Evolutionary conservation across 23 red algal species (phyloP), one percentile per base, ranked within the genome.

Genomic region (Agarophyton chilense): DNA sequence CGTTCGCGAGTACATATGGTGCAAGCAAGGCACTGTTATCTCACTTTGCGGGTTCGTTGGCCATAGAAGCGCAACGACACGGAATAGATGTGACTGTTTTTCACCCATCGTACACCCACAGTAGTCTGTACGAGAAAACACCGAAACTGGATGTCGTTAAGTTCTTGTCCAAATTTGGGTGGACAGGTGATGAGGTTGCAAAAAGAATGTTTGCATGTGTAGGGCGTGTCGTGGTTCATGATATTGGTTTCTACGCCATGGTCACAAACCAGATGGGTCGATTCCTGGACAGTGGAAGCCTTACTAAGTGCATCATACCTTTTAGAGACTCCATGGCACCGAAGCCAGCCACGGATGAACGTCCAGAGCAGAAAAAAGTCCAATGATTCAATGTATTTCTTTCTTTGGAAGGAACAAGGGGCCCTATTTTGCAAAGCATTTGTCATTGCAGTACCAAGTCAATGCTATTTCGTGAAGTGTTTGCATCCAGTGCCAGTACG

Each of bases 51-150:
- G 34, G 56, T 38, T 98, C 96, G 56, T 89, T 98, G 38, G 96
- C 96, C 21, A 73, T 96, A 5, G 96, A 98, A 90, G 92, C 85
- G 10, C 57, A 90, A 40, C 46, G 84, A 43, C 88, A 92, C 28
- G 77, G 73, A 31, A 92, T 98, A 36, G 92, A 98, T 62, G 81
- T 94, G 24, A 78, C 93, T 22, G 92, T 91, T 19, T 64, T 98
- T 28, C 96, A 98, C 41, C 96, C 96, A 10, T 94, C 92, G 19
- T 98, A 98, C 60, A 98, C 96, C 7, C 88, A 90, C 49, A 98
- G 92, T 38, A 92, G 92, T 57, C 47, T 98, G 40, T 98, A 98
- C 80, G 79, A 57, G 29, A 79, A 88, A 10, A 70, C 86, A 18
- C 92, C 92, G 4, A 95, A 94, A 56, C 82, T 98, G 22, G 86